Conservation (phyloP, 768 basidiomycete genomes). For the Pholiota molesta region DNA sequence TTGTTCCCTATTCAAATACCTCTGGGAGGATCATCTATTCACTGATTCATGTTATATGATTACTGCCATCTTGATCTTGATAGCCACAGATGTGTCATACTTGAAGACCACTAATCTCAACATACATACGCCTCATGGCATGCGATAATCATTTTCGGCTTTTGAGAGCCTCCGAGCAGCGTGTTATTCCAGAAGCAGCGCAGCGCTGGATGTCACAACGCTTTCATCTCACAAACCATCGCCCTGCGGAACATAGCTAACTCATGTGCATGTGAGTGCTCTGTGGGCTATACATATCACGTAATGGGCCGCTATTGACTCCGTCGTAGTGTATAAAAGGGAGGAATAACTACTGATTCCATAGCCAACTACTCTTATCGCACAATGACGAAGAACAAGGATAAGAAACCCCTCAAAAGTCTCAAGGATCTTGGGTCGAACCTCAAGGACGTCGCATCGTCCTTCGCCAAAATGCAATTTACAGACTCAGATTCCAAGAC, state of each 20-base stretch:
- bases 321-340: background rate
- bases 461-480: conserved; percentile 5
- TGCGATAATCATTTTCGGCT: conserved; percentile 2
- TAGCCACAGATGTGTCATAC: background rate
- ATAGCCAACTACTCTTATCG: background rate
- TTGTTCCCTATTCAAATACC: background rate
- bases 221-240: background rate
- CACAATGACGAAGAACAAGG: background rate
- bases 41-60: background rate
- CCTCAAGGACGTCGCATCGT: conserved; percentile 1
- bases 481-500: background rate
- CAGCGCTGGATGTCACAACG: background rate
- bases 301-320: background rate
- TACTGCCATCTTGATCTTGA: background rate
- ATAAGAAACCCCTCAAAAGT: background rate
- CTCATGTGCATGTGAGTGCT: background rate
- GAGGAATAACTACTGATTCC: background rate
- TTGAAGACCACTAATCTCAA: too few relatives aligned
- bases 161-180: background rate
- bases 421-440: background rate
- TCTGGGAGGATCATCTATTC: background rate
- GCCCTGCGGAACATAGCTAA: background rate
- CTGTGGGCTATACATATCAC: background rate
- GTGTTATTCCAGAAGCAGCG: background rate
- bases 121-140: background rate